phyloP scores from a whole-genome alignment of 352 stramenopile genomes.

The Hyaloperonospora arabidopsidis region DNA sequence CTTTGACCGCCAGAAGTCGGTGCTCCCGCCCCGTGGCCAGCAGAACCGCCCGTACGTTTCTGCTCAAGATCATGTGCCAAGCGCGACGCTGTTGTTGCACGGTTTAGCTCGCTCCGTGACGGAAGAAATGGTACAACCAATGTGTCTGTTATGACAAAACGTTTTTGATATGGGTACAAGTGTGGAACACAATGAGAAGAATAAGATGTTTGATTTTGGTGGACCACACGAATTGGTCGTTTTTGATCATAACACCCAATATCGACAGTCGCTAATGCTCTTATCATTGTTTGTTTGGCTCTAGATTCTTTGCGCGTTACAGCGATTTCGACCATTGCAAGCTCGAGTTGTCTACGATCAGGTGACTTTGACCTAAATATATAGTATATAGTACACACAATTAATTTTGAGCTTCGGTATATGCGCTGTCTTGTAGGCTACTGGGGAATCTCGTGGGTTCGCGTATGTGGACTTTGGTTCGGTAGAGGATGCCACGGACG shows the following conservation, averaged over 20 bases:
- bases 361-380: conserved; percentile 19
- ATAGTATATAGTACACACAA: too few relatives aligned
- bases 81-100: conserved; percentile 56
- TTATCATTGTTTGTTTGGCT: too few relatives aligned
- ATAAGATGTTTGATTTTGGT: too few relatives aligned
- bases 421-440: conserved; percentile 22
- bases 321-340: conserved; percentile 39
- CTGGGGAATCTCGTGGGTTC: conserved; percentile 63
- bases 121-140: conserved; percentile 53
- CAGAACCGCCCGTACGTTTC: conserved; percentile 2
- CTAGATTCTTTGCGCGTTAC: conserved; percentile 54
- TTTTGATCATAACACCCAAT: too few relatives aligned
- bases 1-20: conserved; percentile 4
- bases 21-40: conserved; percentile 9
- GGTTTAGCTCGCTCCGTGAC: conserved; percentile 40
- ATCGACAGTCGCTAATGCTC: too few relatives aligned
- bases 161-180: not conserved
- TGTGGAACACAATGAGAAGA: too few relatives aligned
- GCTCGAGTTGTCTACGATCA: conserved; percentile 62
- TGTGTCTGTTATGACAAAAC: not conserved
- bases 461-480: conserved; percentile 71
- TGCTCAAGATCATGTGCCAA: conserved; percentile 31
- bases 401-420: too few relatives aligned
- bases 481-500: conserved; percentile 43
- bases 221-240: too few relatives aligned